Percentiles rank a stretch among this genome's conserved stretches.
Evolutionary conservation across 306 rosid species (phyloP).

Genomic region (Alnus rubra): DNA sequence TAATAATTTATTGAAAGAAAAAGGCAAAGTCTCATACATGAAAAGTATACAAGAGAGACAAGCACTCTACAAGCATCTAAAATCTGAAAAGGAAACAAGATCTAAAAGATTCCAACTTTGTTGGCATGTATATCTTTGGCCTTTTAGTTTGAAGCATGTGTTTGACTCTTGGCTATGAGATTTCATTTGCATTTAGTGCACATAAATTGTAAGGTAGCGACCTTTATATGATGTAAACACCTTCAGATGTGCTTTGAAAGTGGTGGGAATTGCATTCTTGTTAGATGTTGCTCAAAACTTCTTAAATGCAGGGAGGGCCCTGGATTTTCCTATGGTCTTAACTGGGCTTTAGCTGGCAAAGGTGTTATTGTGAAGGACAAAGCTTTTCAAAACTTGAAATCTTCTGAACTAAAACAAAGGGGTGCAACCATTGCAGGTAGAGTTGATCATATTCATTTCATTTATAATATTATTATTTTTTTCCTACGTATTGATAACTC

Average conservation of each 20-base stretch:
- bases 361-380: constrained; percentile 39
- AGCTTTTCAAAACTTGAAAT: constrained; percentile 38
- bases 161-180: background rate
- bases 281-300: background rate
- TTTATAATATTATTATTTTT: background rate
- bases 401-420: constrained; percentile 36
- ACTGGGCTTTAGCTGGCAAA: constrained; percentile 47
- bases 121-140: background rate
- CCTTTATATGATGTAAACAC: background rate
- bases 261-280: background rate
- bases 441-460: background rate
- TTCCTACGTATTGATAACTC: background rate
- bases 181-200: background rate
- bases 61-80: no score
- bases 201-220: background rate
- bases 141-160: background rate
- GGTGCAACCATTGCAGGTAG: constrained; percentile 42
- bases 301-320: constrained; percentile 18
- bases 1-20: no score
- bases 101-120: background rate
- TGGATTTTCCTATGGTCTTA: constrained; percentile 30
- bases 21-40: no score
- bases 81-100: no score
- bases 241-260: background rate
- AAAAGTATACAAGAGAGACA: no score